Conservation (phyloP, 2,329 filamentous ascomycete species). For the Aspergillus sp. region DNA sequence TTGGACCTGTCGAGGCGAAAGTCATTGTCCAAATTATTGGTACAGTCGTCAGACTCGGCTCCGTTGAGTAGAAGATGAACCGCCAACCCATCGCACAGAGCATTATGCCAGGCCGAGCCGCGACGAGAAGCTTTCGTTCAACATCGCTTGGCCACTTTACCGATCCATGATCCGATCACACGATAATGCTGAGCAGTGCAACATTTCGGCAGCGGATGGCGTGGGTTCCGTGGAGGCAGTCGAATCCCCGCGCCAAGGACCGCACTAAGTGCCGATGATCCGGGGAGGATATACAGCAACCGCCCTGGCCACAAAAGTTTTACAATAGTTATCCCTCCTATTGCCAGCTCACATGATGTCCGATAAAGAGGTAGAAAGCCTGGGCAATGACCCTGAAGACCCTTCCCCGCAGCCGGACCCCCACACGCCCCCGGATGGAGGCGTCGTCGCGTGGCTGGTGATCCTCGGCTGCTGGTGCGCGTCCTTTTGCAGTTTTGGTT, state of each 20-base stretch:
- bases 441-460: neutral
- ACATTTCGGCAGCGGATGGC: neutral
- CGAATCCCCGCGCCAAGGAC: no score
- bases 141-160: no score
- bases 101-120: no score
- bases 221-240: no score
- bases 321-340: neutral
- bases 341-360: neutral
- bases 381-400: neutral
- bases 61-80: no score
- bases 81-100: no score
- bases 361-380: neutral
- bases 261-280: neutral
- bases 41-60: no score
- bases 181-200: neutral
- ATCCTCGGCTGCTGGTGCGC: neutral
- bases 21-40: no score
- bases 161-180: neutral
- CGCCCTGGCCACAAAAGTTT: neutral
- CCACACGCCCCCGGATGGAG: neutral
- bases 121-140: no score
- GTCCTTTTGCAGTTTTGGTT: constrained; percentile 1
- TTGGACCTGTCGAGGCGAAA: no score
- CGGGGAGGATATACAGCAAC: neutral
- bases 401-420: neutral